phyloP scores from a whole-genome alignment of 495 filamentous ascomycete species.

The Glonium stellatum region DNA sequence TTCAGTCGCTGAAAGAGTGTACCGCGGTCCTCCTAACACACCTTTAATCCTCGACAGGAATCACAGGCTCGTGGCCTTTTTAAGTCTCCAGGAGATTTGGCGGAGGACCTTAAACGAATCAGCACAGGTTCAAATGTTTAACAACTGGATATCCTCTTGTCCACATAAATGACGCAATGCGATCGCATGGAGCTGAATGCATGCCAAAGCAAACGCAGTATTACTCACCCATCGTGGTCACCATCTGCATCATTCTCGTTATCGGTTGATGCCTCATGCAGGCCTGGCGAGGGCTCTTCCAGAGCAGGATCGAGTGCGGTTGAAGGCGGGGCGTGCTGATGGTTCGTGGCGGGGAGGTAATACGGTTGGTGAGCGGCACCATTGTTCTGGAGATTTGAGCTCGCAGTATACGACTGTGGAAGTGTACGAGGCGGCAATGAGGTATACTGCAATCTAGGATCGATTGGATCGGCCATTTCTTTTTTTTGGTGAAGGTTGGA shows the following conservation, averaged over 20 bases:
- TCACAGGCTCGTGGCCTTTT: constrained; percentile 90
- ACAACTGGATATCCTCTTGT: too few relatives aligned
- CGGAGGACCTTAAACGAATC: constrained; percentile 1
- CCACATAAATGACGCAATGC: background rate
- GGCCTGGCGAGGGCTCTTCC: constrained; percentile 18
- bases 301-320: constrained; percentile 25
- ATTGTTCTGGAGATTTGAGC: constrained; percentile 10
- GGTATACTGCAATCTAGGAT: constrained; percentile 14
- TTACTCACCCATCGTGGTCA: constrained; percentile 14
- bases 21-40: constrained; percentile 49
- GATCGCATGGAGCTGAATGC: background rate
- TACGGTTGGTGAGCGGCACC: constrained; percentile 15
- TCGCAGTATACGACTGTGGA: constrained; percentile 14
- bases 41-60: constrained; percentile 82
- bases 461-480: constrained; percentile 14
- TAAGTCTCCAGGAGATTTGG: constrained; percentile 40
- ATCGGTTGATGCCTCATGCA: constrained; percentile 14
- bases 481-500: background rate
- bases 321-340: constrained; percentile 13
- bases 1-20: constrained; percentile 3
- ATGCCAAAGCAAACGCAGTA: background rate
- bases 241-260: constrained; percentile 9
- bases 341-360: constrained; percentile 15
- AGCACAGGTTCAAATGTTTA: background rate
- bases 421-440: constrained; percentile 11